Conservation (phyloP, 495 filamentous ascomycete species). For the Margaritispora aquatica region DNA sequence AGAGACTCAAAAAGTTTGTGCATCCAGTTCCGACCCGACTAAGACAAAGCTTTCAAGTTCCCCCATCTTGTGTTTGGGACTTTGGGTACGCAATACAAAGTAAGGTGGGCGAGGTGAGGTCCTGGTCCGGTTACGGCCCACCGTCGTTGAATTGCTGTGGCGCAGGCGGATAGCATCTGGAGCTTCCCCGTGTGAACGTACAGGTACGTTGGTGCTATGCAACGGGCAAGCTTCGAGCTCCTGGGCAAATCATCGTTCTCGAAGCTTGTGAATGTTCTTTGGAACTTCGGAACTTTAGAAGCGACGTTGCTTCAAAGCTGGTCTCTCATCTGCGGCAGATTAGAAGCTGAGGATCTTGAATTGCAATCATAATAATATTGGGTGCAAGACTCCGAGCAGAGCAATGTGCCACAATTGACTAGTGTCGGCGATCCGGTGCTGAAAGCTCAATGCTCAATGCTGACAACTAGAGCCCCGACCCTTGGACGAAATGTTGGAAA, state of each 20-base stretch:
- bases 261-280: background rate
- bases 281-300: too few relatives aligned
- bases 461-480: background rate
- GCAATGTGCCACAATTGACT: background rate
- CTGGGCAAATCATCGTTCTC: background rate
- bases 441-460: too few relatives aligned
- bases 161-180: background rate
- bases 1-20: background rate
- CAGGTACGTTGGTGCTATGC: background rate
- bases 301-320: background rate
- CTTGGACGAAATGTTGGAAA: background rate
- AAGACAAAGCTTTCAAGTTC: too few relatives aligned
- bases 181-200: background rate
- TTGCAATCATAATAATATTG: too few relatives aligned
- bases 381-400: too few relatives aligned
- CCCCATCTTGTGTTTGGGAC: too few relatives aligned
- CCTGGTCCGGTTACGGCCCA: background rate
- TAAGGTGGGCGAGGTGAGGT: too few relatives aligned
- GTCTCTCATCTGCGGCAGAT: constrained; percentile 4
- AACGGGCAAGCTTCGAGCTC: too few relatives aligned
- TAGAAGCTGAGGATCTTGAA: background rate
- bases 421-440: background rate
- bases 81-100: too few relatives aligned
- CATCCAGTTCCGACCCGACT: background rate
- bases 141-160: background rate